A percentile compares a stretch with the other conserved stretches of the same genome.
phyloP scores from a whole-genome alignment of 176 grass and related monocot species.

The Ampelocalamus luodianensis region DNA sequence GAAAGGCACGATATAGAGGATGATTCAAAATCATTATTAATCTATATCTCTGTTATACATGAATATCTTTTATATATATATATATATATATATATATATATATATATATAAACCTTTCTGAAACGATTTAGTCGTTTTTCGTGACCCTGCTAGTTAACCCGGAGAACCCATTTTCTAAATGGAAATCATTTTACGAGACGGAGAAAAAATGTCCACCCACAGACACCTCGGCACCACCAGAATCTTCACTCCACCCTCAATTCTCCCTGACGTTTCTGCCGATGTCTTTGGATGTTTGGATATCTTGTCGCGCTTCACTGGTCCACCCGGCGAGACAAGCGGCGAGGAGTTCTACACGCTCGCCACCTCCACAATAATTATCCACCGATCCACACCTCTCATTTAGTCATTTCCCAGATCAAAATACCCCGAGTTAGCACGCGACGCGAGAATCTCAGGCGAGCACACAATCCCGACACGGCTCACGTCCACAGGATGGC shows the following conservation, averaged over 20 bases:
- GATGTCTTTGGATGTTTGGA: not conserved
- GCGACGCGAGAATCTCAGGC: not conserved
- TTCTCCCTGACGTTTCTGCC: not conserved
- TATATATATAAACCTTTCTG: no score
- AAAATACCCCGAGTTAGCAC: not conserved
- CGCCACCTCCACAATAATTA: not conserved
- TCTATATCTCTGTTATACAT: no score
- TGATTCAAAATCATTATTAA: no score
- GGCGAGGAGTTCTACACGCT: not conserved
- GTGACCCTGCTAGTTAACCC: no score
- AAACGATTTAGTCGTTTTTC: no score
- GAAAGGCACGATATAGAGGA: no score
- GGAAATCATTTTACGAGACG: not conserved
- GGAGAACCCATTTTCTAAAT: not conserved
- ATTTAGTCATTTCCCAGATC: no score
- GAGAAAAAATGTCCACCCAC: not conserved
- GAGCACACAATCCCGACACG: not conserved
- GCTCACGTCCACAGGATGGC: not conserved
- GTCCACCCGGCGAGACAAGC: not conserved
- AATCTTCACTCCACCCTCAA: not conserved
- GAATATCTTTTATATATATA: no score
- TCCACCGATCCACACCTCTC: no score
- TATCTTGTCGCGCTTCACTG: not conserved
- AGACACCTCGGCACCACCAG: no score
- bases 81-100: no score